Percentiles rank a stretch among this genome's conserved stretches.
Conservation (phyloP, 768 basidiomycete species). For the Auriculariales sp. region DNA sequence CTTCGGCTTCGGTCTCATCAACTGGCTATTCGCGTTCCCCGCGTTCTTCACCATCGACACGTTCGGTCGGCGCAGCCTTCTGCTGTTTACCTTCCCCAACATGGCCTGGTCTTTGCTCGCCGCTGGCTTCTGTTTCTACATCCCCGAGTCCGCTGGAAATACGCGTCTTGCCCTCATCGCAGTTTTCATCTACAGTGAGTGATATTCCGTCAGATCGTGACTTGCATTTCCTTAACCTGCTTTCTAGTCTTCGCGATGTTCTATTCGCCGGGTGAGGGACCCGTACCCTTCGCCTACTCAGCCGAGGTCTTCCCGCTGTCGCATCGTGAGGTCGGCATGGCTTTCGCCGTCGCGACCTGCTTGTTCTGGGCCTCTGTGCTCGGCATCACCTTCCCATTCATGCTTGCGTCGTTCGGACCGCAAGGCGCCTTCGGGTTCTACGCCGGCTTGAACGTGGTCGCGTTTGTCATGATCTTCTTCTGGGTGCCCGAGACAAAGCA, state of each 20-base stretch:
- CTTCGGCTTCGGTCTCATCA: slow-evolving; percentile 52
- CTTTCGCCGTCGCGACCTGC: slow-evolving; percentile 39
- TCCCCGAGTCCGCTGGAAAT: slow-evolving; percentile 14
- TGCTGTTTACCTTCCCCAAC: slow-evolving; percentile 66
- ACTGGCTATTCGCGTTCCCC: slow-evolving; percentile 52
- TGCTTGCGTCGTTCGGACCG: slow-evolving; percentile 22
- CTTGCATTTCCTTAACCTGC: no score
- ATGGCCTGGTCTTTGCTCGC: slow-evolving; percentile 66
- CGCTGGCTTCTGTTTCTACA: slow-evolving; percentile 60
- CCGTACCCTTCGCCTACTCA: slow-evolving; percentile 19
- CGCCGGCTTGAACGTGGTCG: slow-evolving; percentile 33
- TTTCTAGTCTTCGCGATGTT: slow-evolving; percentile 23
- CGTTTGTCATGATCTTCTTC: slow-evolving; percentile 42
- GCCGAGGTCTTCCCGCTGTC: slow-evolving; percentile 18
- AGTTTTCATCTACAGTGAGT: slow-evolving; percentile 21
- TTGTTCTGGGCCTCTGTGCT: slow-evolving; percentile 41
- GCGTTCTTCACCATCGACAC: slow-evolving; percentile 32
- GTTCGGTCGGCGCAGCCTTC: slow-evolving; percentile 36
- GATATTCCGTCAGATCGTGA: no score
- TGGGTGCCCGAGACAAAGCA: slow-evolving; percentile 31
- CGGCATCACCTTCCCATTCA: slow-evolving; percentile 43
- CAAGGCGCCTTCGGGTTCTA: slow-evolving; percentile 41
- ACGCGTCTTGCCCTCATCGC: slow-evolving; percentile 30
- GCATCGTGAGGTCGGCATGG: slow-evolving; percentile 23
- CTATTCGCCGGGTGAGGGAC: slow-evolving; percentile 21